Evolutionary conservation across 768 basidiomycete genomes (phyloP).

Genomic region (Podaxis sp.): DNA sequence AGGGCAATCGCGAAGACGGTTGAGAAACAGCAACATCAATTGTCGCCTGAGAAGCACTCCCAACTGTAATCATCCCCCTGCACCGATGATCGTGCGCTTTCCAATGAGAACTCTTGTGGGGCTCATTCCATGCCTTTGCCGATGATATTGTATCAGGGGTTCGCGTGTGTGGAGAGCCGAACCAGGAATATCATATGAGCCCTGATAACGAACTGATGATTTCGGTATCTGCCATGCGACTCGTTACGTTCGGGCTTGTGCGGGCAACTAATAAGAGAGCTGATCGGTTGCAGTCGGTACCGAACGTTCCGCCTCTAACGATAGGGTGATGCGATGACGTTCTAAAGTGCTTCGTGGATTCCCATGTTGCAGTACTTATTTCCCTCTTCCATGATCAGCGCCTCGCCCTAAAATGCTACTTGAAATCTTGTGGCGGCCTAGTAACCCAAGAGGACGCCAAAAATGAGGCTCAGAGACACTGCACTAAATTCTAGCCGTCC

Average conservation of each 20-base stretch:
- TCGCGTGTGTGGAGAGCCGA: not conserved
- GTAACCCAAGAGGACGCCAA: no score
- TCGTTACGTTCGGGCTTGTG: constrained; percentile 5
- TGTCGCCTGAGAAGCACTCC: not conserved
- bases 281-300: not conserved
- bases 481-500: not conserved
- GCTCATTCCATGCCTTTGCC: not conserved
- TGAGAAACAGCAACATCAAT: not conserved
- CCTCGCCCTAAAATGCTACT: no score
- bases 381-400: not conserved
- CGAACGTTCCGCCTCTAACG: not conserved
- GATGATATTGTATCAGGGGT: not conserved
- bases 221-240: constrained; percentile 2
- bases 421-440: no score
- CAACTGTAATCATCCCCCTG: not conserved
- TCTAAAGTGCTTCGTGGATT: not conserved
- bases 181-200: not conserved
- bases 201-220: not conserved
- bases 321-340: not conserved
- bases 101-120: not conserved
- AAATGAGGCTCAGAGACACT: not conserved
- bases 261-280: not conserved
- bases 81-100: not conserved
- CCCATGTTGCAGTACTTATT: not conserved
- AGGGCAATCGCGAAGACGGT: not conserved